Evolutionary conservation across 2,329 filamentous ascomycete genomes (phyloP), one percentile per base, ranked within the genome.

Genomic region (Pestalotiopsis sp.): DNA sequence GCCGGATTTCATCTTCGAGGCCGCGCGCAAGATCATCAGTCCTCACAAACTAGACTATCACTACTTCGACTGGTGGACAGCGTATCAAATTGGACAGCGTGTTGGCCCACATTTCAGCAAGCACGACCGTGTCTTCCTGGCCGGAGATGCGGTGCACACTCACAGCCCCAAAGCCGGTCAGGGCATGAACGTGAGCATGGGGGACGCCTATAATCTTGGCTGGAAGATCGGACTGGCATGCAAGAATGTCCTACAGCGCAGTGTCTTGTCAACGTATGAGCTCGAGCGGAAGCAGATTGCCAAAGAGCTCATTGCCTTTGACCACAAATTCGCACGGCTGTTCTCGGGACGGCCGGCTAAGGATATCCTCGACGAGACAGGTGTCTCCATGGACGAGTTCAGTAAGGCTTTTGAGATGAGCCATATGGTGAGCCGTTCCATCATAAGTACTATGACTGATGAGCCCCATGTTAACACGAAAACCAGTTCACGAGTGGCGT

Each of bases 81-180:
- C 86, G 0, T 92, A 91, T 71, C 85, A 91, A 69, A 91, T 92
- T 59, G 89, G 89, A 0, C 90, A 92, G 73, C 82, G 91, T 5
- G 85, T 91, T 0, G 88, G 86, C 3, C 84, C 82, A 1, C 80
- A 83, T 56, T 91, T 91, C 76, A 85, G 83, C 55, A 81, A 82
- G 6, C 78, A 81, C 13, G 83, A 86, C 26, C 84, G 89, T 3
- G 83, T 94, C 10, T 94, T 94, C 75, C 81, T 93, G 4, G 89
- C 90, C 0, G 91, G 91, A 2, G 60, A 92, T 75, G 90, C 88
- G 1, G 86, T 87, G 1, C 83, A 85, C 71, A 81, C 79, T 0
- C 78, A 82, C 62, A 67, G 66, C 30, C 85, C 85, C 3, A 88
- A 88, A 73, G 85, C 84, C 2, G 85, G 85, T 2, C 86, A 88